Evolutionary conservation across 805 yeast genomes (phyloP), one percentile per base, ranked within the genome.

Genomic region (Saccharomyces paradoxus): DNA sequence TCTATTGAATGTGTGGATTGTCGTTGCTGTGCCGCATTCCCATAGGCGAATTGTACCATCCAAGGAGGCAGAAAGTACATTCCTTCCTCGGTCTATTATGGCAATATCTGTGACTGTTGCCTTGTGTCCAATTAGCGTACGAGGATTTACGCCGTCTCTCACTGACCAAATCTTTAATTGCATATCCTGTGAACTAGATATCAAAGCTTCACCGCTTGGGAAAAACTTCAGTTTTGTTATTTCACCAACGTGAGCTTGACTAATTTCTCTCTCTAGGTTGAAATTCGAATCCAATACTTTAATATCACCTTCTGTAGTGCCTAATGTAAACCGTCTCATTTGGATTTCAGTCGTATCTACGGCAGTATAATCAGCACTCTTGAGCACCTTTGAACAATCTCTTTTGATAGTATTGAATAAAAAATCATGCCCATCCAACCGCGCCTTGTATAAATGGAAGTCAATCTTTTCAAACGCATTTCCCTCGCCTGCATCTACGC

Each of bases 41-140:
- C 90, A 87, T 41, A 88, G 63, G 47, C 71, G 74, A 1, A 84
- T 72, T 0, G 79, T 63, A 0, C 88, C 88, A 64, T 82, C 87
- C 4, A 58, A 51, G 6, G 81, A 76, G 10, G 82, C 71, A 6
- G 85, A 77, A 21, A 85, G 57, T 55, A 88, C 72, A 63, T 87
- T 86, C 46, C 92, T 71, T 0, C 96, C 95, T 17, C 79, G 70
- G 0, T 82, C 90, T 21, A 87, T 70, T 57, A 84, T 60, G 2
- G 68, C 75, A 2, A 80, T 56, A 57, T 75, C 84, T 1, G 81
- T 78, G 12, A 84, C 71, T 13, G 75, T 68, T 2, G 67, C 67
- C 27, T 63, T 76, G 57, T 84, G 91, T 4, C 80, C 81, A 2
- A 55, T 55, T 58, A 85, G 75, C 0, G 77, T 71, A 52, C 90